Conservation (phyloP, 73 alveolate species). For the Blepharisma japonicum region DNA sequence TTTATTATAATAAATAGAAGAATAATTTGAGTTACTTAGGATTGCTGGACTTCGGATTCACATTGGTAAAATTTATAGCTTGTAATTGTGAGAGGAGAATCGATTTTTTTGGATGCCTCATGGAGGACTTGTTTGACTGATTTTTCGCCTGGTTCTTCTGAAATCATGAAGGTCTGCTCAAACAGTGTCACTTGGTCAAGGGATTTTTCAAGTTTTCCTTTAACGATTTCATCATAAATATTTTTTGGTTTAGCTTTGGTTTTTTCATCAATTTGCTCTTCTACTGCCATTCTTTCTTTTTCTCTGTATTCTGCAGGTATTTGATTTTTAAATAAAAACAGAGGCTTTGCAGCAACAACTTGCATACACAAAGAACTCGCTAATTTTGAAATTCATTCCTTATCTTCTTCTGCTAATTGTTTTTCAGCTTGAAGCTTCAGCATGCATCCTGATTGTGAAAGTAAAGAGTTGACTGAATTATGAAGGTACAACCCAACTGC, state of each 20-base stretch:
- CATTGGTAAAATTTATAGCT: not conserved
- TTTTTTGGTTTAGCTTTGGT: not conserved
- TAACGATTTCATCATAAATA: not conserved
- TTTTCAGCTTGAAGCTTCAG: not conserved
- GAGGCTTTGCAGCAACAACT: slow-evolving; percentile 10
- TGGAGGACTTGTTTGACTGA: not conserved
- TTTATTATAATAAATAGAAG: too few species aligned
- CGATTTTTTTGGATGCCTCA: not conserved
- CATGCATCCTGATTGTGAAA: slow-evolving; percentile 10
- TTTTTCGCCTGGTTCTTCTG: slow-evolving; percentile 24
- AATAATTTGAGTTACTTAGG: too few species aligned
- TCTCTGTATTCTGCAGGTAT: not conserved
- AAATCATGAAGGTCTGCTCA: slow-evolving; percentile 24
- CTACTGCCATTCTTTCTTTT: slow-evolving; percentile 26
- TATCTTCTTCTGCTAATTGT: not conserved
- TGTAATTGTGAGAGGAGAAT: not conserved
- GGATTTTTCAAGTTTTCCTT: slow-evolving; percentile 19
- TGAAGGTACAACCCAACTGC: slow-evolving; percentile 23
- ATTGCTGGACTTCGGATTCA: not conserved
- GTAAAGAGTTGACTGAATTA: not conserved
- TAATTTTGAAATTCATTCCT: not conserved
- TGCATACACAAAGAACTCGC: not conserved
- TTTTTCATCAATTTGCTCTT: slow-evolving; percentile 13
- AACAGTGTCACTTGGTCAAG: not conserved
- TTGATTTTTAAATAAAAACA: not conserved